phyloP scores from a whole-genome alignment of 345 rosid species.

The Gossypium longicalyx region DNA sequence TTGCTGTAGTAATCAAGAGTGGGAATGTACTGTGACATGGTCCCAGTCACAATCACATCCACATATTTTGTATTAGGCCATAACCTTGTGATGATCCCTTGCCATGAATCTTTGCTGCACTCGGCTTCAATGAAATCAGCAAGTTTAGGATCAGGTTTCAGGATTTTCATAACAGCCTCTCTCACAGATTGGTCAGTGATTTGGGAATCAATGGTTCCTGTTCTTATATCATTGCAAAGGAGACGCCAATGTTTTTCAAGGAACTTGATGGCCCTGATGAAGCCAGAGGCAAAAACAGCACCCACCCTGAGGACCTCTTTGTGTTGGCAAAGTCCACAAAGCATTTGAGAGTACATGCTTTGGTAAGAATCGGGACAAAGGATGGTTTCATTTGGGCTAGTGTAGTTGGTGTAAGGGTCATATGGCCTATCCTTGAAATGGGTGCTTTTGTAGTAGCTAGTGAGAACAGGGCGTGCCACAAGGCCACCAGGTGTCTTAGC shows the following conservation, averaged over 20 bases:
- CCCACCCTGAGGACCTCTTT: constrained; percentile 72
- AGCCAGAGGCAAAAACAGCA: constrained; percentile 80
- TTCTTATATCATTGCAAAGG: constrained; percentile 44
- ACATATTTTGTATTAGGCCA: constrained; percentile 86
- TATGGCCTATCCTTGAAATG: constrained; percentile 59
- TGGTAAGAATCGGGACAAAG: constrained; percentile 75
- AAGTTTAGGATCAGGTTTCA: constrained; percentile 57
- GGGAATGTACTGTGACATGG: constrained; percentile 97
- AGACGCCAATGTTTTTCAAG: constrained; percentile 64
- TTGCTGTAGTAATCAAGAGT: constrained; percentile 88
- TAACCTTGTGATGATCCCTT: constrained; percentile 65
- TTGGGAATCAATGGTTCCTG: constrained; percentile 43
- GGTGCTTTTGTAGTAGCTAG: constrained; percentile 69
- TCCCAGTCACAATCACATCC: constrained; percentile 97
- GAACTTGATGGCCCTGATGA: constrained; percentile 70
- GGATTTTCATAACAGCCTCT: constrained; percentile 54
- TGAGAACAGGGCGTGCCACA: constrained; percentile 66
- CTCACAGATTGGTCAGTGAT: constrained; percentile 54
- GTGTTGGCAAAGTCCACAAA: constrained; percentile 66
- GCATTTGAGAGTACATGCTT: constrained; percentile 76
- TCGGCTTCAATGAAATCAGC: constrained; percentile 52
- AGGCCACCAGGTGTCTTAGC: constrained; percentile 67
- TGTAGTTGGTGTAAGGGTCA: constrained; percentile 77
- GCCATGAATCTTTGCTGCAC: constrained; percentile 57
- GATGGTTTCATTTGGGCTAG: constrained; percentile 75